Base-by-base conservation (phyloP, 371 early-diverging fungal species). In the Syncephalastrum sp. region DNA sequence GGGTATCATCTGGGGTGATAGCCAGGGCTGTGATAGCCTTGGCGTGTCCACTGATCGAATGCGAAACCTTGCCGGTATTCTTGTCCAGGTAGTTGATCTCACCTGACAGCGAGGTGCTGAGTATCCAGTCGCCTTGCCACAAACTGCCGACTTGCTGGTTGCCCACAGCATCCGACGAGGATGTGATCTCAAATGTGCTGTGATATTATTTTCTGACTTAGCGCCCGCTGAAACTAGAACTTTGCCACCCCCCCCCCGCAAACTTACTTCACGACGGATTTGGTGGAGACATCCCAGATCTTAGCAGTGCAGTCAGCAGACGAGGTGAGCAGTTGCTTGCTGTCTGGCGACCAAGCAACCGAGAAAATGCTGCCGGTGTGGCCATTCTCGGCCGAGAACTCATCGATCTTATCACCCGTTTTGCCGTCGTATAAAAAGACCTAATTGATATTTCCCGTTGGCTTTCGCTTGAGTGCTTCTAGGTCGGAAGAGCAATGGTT, bases 71-170 rank as follows among this genome's bases (percentile, higher is more conserved):
- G 60, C 79, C 77, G 10, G 74, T 65, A 48, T 72, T 73, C 47
- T 77, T 81, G 60, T 91, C 90, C n/a, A 95, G 73, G 62, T 91
- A 94, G 73, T 89, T 88, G 54, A 94, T 68, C 51, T 91, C 86
- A 19, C 96, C 96, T 16, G 84, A 84, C 17, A 93, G 76, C 5
- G 96, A 93, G 44, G 93, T 69, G 51, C 88, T 84, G 47, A 97
- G 42, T 15, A 95, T 57, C 62, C 85, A 67, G 56, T 86, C 75
- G 24, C 85, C 89, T 46, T 82, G 82, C 97, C 97, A 97, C 65
- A 95, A 68, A 54, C 86, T 89, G 51, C 97, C 98, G n/a, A 98
- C 90, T 75, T 98, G 98, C 72, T 96, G 97, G 58, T 90, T 78
- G 17, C 85, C 87, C 23, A 85, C 51, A 10, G 65, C 33, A 5